phyloP scores from a whole-genome alignment of 208 protist species.

The Trichomonas vaginalis region DNA sequence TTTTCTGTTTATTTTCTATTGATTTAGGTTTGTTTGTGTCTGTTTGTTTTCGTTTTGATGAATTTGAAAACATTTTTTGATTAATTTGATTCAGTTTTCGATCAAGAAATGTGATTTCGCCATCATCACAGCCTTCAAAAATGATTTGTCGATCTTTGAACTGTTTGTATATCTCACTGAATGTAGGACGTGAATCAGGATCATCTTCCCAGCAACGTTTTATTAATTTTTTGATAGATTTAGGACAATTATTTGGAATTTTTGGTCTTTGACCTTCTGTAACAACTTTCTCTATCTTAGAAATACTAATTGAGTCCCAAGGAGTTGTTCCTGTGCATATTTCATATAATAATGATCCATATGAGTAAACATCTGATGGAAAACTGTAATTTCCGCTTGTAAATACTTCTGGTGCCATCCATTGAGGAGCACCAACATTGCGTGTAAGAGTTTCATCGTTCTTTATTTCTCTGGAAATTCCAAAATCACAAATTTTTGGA shows the following conservation, averaged over 20 bases:
- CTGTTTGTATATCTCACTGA: neutral
- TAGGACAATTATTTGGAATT: neutral
- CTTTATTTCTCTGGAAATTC: neutral
- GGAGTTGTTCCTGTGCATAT: neutral
- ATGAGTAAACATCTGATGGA: neutral
- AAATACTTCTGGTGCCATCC: constrained; percentile 10
- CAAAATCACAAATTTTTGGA: constrained; percentile 13
- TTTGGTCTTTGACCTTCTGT: neutral
- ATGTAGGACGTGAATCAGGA: neutral
- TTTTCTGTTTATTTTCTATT: neutral
- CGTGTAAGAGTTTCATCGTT: neutral
- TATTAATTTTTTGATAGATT: neutral
- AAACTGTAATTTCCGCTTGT: neutral
- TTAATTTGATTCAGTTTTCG: neutral
- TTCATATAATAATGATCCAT: neutral
- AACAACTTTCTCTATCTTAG: neutral
- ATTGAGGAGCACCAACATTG: neutral
- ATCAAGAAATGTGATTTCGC: neutral
- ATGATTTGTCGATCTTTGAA: neutral
- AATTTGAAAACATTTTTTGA: neutral
- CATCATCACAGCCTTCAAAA: neutral
- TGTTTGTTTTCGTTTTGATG: neutral
- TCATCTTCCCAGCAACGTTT: neutral
- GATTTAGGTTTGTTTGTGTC: neutral
- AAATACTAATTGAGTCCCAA: neutral